Conservation (phyloP, 495 filamentous ascomycete species). For the Trichocladium uniseriatum region DNA sequence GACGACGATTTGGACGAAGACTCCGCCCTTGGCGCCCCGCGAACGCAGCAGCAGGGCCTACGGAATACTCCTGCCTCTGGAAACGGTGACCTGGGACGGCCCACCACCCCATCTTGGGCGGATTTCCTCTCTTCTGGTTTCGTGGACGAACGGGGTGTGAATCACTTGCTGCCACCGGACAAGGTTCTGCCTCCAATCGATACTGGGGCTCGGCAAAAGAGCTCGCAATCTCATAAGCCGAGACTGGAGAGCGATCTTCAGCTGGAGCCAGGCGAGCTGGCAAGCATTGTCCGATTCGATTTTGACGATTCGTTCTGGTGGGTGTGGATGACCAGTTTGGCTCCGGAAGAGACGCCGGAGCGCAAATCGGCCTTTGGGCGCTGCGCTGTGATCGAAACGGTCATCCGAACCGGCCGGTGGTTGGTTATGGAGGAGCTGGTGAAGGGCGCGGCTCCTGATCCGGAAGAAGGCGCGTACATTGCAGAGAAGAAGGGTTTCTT, state of each 20-base stretch:
- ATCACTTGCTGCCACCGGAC: constrained; percentile 75
- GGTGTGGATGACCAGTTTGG: constrained; percentile 98
- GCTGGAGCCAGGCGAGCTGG: constrained; percentile 86
- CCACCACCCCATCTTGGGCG: constrained; percentile 94
- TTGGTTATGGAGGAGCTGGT: constrained; percentile 93
- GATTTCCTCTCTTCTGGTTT: constrained; percentile 95
- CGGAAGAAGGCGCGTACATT: constrained; percentile 76
- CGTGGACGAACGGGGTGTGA: constrained; percentile 54
- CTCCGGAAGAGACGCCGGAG: constrained; percentile 71
- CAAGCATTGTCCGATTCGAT: constrained; percentile 76
- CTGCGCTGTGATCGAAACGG: constrained; percentile 84
- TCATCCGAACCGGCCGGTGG: constrained; percentile 75
- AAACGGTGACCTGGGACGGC: constrained; percentile 57
- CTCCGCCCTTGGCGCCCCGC: constrained; percentile 24
- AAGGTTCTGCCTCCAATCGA: constrained; percentile 84
- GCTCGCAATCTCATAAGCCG: constrained; percentile 79
- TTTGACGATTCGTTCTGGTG: constrained; percentile 98
- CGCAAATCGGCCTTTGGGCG: constrained; percentile 91
- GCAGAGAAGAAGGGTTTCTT: constrained; percentile 91
- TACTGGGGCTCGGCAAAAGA: constrained; percentile 58
- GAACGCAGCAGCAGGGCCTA: constrained; percentile 38
- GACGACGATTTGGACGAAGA: constrained; percentile 60
- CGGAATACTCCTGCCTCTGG: constrained; percentile 54
- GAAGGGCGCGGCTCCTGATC: constrained; percentile 81
- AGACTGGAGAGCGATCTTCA: constrained; percentile 51